Evolutionary conservation across 1,139 yeast genomes (phyloP).

Genomic region (Candida sanyaensis): DNA sequence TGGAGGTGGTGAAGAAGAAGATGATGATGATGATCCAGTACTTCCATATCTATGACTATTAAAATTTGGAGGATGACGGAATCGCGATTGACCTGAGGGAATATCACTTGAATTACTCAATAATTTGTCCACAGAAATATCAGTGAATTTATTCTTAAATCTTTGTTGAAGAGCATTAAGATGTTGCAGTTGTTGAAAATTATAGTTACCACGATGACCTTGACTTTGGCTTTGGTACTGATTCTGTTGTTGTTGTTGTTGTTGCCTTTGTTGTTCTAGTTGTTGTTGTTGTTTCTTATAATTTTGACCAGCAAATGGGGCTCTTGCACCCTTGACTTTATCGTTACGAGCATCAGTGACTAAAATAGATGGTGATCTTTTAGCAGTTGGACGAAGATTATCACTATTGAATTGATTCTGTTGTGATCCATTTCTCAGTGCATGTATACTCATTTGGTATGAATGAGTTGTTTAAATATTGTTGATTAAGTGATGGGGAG

Average conservation of each 20-base stretch:
- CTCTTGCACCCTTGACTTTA: slow-evolving; percentile 58
- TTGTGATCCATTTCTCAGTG: slow-evolving; percentile 8
- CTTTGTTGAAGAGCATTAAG: slow-evolving; percentile 27
- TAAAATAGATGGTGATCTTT: slow-evolving; percentile 87
- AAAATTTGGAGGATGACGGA: slow-evolving; percentile 40
- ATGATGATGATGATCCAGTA: slow-evolving; percentile 5
- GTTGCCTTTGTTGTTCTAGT: slow-evolving; percentile 17
- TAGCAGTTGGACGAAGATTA: slow-evolving; percentile 61
- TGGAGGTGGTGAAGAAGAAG: slow-evolving; percentile 7
- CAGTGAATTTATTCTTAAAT: slow-evolving; percentile 55
- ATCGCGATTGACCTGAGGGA: slow-evolving; percentile 72
- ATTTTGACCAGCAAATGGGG: slow-evolving; percentile 81
- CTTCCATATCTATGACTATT: slow-evolving; percentile 13
- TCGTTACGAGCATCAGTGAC: slow-evolving; percentile 85
- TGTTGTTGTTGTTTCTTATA: slow-evolving; percentile 41
- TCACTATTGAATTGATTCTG: slow-evolving; percentile 1
- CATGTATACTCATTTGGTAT: slow-evolving; percentile 2
- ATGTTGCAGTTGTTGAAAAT: slow-evolving; percentile 19
- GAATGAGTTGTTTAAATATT: neutral
- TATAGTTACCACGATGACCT: slow-evolving; percentile 13
- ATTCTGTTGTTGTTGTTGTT: too few species aligned
- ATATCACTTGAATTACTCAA: slow-evolving; percentile 79
- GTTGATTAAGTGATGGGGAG: too few species aligned
- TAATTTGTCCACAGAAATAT: slow-evolving; percentile 70
- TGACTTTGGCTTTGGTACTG: neutral